Evolutionary conservation across 2,329 filamentous ascomycete species (phyloP).

Genomic region (Colletotrichum ledebouriae): DNA sequence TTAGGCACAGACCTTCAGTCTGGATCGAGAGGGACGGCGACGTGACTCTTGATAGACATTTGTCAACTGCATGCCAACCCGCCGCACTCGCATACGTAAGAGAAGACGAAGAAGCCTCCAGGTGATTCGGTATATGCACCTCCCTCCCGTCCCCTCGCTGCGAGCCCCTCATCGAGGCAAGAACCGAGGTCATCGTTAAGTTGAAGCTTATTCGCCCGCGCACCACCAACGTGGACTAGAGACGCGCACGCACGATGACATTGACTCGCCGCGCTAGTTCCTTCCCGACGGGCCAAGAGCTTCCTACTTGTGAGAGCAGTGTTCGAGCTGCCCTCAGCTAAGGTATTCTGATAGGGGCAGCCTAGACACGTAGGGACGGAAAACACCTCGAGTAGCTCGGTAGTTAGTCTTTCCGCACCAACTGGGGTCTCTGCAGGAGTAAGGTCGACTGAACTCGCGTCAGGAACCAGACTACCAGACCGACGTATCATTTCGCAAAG

Average conservation of each 20-base stretch:
- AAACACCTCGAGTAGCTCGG: conserved; percentile 25
- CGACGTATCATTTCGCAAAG: neutral
- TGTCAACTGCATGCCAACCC: conserved; percentile 18
- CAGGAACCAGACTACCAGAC: conserved; percentile 6
- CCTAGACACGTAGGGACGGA: conserved; percentile 19
- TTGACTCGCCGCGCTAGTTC: conserved; percentile 20
- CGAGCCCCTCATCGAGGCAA: too few species aligned
- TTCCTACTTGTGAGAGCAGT: neutral
- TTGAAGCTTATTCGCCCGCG: neutral
- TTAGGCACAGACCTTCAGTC: conserved; percentile 25
- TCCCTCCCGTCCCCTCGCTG: too few species aligned
- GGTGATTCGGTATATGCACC: neutral
- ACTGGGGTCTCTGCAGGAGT: conserved; percentile 18
- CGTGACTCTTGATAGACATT: conserved; percentile 30
- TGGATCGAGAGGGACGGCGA: neutral
- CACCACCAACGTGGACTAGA: neutral
- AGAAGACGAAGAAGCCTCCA: neutral
- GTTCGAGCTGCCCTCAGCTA: conserved; percentile 3
- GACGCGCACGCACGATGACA: conserved; percentile 20
- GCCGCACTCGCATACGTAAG: conserved; percentile 6
- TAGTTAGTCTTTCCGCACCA: conserved; percentile 24
- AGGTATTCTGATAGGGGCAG: neutral
- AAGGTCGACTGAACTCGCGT: conserved; percentile 18
- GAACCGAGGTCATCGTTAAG: neutral
- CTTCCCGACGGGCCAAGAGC: neutral